Conservation (phyloP, 163 green algal genomes). For the Chlamydomonas reinhardtii region DNA sequence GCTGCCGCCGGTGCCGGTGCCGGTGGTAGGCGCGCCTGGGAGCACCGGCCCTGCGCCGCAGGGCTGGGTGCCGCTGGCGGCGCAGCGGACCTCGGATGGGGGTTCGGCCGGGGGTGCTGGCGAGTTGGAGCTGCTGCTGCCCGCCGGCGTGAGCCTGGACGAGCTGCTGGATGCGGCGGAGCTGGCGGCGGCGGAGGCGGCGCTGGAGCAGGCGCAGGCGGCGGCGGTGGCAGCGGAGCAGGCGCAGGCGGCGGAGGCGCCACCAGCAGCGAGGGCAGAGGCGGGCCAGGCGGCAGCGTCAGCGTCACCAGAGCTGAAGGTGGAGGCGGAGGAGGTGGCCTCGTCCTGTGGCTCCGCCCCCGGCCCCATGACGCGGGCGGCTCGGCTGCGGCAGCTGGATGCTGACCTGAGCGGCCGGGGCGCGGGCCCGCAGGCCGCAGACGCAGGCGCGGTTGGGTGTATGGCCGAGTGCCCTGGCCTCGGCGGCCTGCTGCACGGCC, state of each 20-base stretch:
- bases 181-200: background rate
- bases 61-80: background rate
- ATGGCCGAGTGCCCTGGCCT: background rate
- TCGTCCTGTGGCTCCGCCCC: constrained; percentile 36
- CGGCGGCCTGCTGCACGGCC: constrained; percentile 1
- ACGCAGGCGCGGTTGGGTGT: background rate
- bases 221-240: background rate
- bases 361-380: constrained; percentile 17
- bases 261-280: background rate
- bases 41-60: background rate
- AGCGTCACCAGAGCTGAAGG: background rate
- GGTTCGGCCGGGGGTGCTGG: no score
- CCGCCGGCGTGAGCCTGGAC: constrained; percentile 15
- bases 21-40: no score
- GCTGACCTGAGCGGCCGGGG: background rate
- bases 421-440: background rate
- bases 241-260: background rate
- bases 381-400: constrained; percentile 18
- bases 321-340: background rate
- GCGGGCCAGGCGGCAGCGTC: no score
- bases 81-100: background rate
- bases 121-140: constrained; percentile 32
- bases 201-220: background rate
- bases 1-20: no score
- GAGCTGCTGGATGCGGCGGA: constrained; percentile 33